These are phyloP conservation scores for Camelina sativa DNA, from an alignment of 345 rosid species.

Conservation along the genomic window DNA sequence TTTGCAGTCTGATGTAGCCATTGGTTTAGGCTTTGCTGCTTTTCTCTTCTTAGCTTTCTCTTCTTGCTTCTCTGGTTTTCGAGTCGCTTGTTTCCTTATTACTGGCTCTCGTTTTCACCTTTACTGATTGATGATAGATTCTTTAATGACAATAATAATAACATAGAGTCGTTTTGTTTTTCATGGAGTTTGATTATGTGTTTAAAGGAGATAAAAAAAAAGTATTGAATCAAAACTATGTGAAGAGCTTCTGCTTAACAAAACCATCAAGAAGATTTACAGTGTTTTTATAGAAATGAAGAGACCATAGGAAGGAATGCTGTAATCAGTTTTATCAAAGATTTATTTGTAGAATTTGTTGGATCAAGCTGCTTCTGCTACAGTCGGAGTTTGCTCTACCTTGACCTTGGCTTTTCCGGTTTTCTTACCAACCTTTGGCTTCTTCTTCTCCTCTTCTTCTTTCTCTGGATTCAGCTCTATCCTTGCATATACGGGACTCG, in stretches of 20 bases:
- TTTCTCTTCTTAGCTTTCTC: constrained; percentile 77
- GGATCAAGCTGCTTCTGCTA: constrained; percentile 50
- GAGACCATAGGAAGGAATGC: neutral
- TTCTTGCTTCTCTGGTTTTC: constrained; percentile 78
- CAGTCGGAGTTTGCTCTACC: constrained; percentile 50
- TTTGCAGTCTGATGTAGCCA: constrained; percentile 72
- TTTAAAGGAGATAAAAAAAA: neutral
- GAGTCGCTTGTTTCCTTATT: constrained; percentile 75
- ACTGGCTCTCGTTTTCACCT: constrained; percentile 86
- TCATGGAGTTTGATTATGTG: constrained; percentile 9
- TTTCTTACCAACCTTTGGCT: constrained; percentile 42
- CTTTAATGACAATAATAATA: neutral
- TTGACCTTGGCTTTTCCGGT: constrained; percentile 50
- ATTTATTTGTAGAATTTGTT: neutral
- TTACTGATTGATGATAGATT: constrained; percentile 35
- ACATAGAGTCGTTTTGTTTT: neutral
- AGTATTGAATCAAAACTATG: neutral
- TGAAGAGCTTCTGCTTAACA: neutral
- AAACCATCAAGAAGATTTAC: constrained; percentile 8
- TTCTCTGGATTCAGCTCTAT: constrained; percentile 64
- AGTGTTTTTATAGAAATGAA: neutral
- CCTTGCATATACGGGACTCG: constrained; percentile 80
- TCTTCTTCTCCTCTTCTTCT: constrained; percentile 43
- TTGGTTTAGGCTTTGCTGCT: constrained; percentile 80
- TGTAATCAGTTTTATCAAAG: constrained; percentile 4